phyloP scores from a whole-genome alignment of 2,329 filamentous ascomycete species.

The Hypoxylon sp. region DNA sequence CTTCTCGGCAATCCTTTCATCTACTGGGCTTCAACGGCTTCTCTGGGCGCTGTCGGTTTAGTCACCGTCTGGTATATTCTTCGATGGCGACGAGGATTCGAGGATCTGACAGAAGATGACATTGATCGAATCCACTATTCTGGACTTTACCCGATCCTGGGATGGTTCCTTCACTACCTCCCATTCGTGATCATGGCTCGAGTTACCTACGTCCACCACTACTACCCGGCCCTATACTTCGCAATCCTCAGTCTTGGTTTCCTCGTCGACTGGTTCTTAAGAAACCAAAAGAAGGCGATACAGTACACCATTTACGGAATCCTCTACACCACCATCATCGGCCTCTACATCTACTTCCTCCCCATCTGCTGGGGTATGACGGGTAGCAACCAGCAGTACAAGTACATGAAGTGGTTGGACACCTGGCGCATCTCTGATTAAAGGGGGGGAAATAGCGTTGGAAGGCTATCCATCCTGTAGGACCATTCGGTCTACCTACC shows the following conservation, averaged over 20 bases:
- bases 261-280: conserved; percentile 82
- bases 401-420: conserved; percentile 92
- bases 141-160: conserved; percentile 87
- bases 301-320: conserved; percentile 75
- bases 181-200: conserved; percentile 98
- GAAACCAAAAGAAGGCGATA: conserved; percentile 68
- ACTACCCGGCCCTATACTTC: conserved; percentile 98
- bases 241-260: conserved; percentile 91
- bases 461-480: conserved; percentile 8
- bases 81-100: conserved; percentile 95
- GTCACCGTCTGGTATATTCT: conserved; percentile 85
- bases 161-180: conserved; percentile 96
- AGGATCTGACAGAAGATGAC: conserved; percentile 79
- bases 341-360: conserved; percentile 88
- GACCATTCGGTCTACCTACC: conserved; percentile 1
- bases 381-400: conserved; percentile 83
- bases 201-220: conserved; percentile 99
- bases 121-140: conserved; percentile 96
- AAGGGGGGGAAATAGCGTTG: conserved; percentile 4
- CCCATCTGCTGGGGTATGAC: conserved; percentile 97
- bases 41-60: conserved; percentile 75
- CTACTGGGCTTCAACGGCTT: conserved; percentile 91
- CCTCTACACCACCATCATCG: conserved; percentile 78
- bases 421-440: conserved; percentile 84
- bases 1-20: conserved; percentile 94